Percentiles rank a stretch among this genome's conserved stretches.
Conservation (phyloP, 2,329 filamentous ascomycete genomes). For the Lecanicillium sp. region DNA sequence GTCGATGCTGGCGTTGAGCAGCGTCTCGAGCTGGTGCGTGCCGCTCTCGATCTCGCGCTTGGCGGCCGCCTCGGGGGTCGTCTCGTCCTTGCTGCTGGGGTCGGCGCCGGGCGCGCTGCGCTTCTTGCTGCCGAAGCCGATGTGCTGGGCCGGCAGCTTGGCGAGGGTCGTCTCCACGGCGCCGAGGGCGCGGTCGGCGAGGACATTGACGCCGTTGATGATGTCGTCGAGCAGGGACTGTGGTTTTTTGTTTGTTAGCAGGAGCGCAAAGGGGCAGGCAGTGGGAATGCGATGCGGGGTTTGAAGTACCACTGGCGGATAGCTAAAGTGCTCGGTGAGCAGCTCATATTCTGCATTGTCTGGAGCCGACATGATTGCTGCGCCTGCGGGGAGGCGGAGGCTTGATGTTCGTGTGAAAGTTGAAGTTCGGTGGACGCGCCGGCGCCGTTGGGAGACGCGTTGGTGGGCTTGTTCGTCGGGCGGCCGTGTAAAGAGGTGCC, state of each 20-base stretch:
- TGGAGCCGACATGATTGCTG: slow-evolving; percentile 25
- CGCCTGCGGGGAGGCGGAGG: no score
- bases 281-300: no score
- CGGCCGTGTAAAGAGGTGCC: no score
- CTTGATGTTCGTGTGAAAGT: no score
- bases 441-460: no score
- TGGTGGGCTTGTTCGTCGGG: no score
- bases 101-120: slow-evolving; percentile 24
- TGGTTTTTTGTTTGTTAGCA: slow-evolving; percentile 13
- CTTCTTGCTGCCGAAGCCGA: slow-evolving; percentile 65
- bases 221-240: slow-evolving; percentile 95
- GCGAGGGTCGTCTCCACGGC: slow-evolving; percentile 80
- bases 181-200: slow-evolving; percentile 83
- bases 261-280: no score
- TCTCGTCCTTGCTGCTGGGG: slow-evolving; percentile 27
- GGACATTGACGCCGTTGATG: slow-evolving; percentile 91
- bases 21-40: slow-evolving; percentile 75
- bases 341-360: slow-evolving; percentile 55
- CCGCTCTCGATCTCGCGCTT: slow-evolving; percentile 78
- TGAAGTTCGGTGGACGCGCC: no score
- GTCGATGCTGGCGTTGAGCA: slow-evolving; percentile 75
- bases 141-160: slow-evolving; percentile 62
- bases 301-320: slow-evolving; percentile 84
- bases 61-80: slow-evolving; percentile 35
- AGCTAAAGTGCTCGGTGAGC: slow-evolving; percentile 92